Evolutionary conservation across 2,329 filamentous ascomycete genomes (phyloP).

Genomic region (Tricladium varicosporioides): DNA sequence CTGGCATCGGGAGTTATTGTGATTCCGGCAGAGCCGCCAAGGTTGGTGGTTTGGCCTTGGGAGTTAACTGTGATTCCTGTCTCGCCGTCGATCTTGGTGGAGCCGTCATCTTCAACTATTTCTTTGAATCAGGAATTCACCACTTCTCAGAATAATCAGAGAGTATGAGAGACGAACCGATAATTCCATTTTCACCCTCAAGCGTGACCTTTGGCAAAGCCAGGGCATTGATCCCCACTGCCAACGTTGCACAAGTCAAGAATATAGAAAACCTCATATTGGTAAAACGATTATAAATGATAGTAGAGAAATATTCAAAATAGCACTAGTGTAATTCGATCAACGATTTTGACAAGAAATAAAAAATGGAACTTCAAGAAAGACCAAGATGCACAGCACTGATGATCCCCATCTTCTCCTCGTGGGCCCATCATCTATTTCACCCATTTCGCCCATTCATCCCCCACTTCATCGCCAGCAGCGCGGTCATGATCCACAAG

Average conservation of each 20-base stretch:
- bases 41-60: slow-evolving; percentile 10
- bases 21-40: slow-evolving; percentile 11
- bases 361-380: background rate
- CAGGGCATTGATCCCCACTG: background rate
- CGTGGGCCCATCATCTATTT: background rate
- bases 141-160: background rate
- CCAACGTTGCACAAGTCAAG: background rate
- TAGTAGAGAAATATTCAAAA: background rate
- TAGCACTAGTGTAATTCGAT: background rate
- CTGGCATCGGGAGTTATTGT: slow-evolving; percentile 4
- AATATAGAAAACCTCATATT: background rate
- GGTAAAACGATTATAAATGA: background rate
- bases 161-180: background rate
- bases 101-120: slow-evolving; percentile 28
- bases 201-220: background rate
- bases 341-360: background rate
- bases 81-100: slow-evolving; percentile 14
- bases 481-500: background rate
- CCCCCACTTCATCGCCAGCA: background rate
- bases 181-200: slow-evolving; percentile 2
- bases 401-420: background rate
- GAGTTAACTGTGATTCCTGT: slow-evolving; percentile 13
- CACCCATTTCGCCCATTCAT: too few relatives aligned
- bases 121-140: background rate
- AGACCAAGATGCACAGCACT: background rate